Evolutionary conservation across 2,329 filamentous ascomycete genomes (phyloP).

Genomic region (Fusarium sp.): DNA sequence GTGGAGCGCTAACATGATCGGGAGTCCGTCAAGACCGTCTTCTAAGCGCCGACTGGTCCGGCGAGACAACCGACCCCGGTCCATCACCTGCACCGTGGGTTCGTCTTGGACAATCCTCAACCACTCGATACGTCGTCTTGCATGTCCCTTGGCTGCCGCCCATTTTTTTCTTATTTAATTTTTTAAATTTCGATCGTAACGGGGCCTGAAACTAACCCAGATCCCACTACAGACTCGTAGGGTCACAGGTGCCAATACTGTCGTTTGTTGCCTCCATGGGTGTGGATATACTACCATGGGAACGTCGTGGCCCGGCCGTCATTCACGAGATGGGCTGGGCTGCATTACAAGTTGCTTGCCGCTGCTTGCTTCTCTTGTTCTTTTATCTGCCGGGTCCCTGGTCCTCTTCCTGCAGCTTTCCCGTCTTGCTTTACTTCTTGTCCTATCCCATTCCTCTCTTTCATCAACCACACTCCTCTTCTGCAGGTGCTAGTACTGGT

Average conservation of each 20-base stretch:
- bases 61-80: slow-evolving; percentile 45
- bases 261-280: slow-evolving; percentile 23
- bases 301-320: slow-evolving; percentile 32
- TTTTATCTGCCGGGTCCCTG: slow-evolving; percentile 43
- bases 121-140: slow-evolving; percentile 39
- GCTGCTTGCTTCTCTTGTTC: slow-evolving; percentile 28
- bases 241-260: slow-evolving; percentile 17
- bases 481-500: slow-evolving; percentile 18
- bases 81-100: slow-evolving; percentile 50
- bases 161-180: slow-evolving; percentile 23
- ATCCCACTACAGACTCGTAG: slow-evolving; percentile 16
- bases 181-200: slow-evolving; percentile 17
- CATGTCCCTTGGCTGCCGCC: slow-evolving; percentile 38
- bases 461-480: slow-evolving; percentile 5
- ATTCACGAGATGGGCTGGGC: slow-evolving; percentile 29
- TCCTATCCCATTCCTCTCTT: slow-evolving; percentile 39
- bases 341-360: slow-evolving; percentile 27
- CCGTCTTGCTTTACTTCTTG: slow-evolving; percentile 34
- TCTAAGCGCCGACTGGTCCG: slow-evolving; percentile 53
- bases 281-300: slow-evolving; percentile 14
- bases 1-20: slow-evolving; percentile 45
- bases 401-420: slow-evolving; percentile 37
- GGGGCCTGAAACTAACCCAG: slow-evolving; percentile 25
- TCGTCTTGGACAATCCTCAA: slow-evolving; percentile 43
- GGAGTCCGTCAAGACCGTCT: slow-evolving; percentile 31